Percentiles rank a stretch among this genome's conserved stretches.
These are phyloP conservation scores for Penicillium antarcticum DNA, from an alignment of 495 filamentous ascomycete species.

Conservation along the genomic window DNA sequence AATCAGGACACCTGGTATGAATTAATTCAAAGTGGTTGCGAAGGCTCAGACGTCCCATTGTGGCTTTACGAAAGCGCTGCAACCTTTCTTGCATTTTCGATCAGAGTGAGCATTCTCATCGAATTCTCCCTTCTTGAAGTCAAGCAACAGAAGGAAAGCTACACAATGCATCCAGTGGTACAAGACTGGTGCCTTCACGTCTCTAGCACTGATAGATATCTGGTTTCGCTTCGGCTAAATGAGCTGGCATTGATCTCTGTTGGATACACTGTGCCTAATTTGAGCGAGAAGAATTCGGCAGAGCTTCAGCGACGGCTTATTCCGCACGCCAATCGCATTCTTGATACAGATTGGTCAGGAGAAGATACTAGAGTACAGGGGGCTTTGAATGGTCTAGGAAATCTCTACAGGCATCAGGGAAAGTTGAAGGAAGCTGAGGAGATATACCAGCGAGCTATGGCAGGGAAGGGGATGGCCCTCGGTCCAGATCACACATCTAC, in stretches of 20 bases:
- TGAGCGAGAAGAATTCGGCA: slow-evolving; percentile 21
- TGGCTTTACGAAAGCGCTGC: no score
- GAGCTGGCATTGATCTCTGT: slow-evolving; percentile 24
- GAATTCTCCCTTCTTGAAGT: slow-evolving; percentile 29
- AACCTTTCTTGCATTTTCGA: no score
- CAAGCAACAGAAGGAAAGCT: slow-evolving; percentile 27
- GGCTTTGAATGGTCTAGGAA: slow-evolving; percentile 11
- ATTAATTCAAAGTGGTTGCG: slow-evolving; percentile 21
- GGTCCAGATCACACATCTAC: not conserved
- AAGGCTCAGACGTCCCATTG: slow-evolving; percentile 13
- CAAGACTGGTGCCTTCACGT: slow-evolving; percentile 34
- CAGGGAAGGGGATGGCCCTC: not conserved
- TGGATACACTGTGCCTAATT: slow-evolving; percentile 20
- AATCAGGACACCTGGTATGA: slow-evolving; percentile 52
- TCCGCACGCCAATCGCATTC: slow-evolving; percentile 31
- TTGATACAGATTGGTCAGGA: slow-evolving; percentile 1
- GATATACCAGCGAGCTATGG: not conserved
- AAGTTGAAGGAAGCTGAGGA: slow-evolving; percentile 18
- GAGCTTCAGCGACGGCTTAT: slow-evolving; percentile 33
- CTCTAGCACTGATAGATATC: slow-evolving; percentile 4
- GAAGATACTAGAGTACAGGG: slow-evolving; percentile 6
- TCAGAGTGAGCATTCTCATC: no score
- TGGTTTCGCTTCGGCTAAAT: slow-evolving; percentile 9
- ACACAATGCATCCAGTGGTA: slow-evolving; percentile 30
- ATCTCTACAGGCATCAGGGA: slow-evolving; percentile 24